Base-by-base conservation (phyloP, 2,329 filamentous ascomycete species). In the Xylariaceae sp. region DNA sequence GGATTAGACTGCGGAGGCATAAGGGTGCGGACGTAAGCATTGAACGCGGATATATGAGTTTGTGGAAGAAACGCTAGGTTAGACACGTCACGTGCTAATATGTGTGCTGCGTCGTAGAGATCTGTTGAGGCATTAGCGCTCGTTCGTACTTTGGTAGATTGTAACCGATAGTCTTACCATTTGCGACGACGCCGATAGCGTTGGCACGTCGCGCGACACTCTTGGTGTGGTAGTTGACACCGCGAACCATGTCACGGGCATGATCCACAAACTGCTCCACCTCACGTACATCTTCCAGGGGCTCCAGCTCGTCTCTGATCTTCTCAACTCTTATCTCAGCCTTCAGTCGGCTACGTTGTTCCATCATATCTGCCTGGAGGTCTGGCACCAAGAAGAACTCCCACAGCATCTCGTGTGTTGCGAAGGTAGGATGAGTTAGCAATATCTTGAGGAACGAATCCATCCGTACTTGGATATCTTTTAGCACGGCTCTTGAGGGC, bases 321-420 rank as follows among this genome's bases (percentile, higher is more conserved):
- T 88, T 93, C 69, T 99, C 95, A 2, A 85, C 79, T 23, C 93
- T 84, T 0, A 89, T 86, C 71, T 93, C 89, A 3, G 91, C 90
- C 74, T 99, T 99, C 59, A 92, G 85, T 52, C 87, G 86, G 61
- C 90, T 96, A 48, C 95, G 86, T 71, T 96, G 89, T 50, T 90
- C 89, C 81, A 98, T 93, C 84, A 93, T 91, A 19, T 91, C 87
- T 0, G 90, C 83, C 70, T 96, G 91, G 48, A 99, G 85, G 65
- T 99, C 95, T 1, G 95, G 95, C 12, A 99, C 93, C 0, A 99
- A 82, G 74, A 99, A 96, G 75, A 99, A 99, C 67, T 99, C 95
- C 96, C 95, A 99, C 2, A 99, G 82, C 83, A 98, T 91, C 76
- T 99, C 95, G 69, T 99, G 96, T 0, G 91, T 96, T 0, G 91